Base-by-base conservation (phyloP, 2,329 filamentous ascomycete species). In the Sporothrix mexicana region DNA sequence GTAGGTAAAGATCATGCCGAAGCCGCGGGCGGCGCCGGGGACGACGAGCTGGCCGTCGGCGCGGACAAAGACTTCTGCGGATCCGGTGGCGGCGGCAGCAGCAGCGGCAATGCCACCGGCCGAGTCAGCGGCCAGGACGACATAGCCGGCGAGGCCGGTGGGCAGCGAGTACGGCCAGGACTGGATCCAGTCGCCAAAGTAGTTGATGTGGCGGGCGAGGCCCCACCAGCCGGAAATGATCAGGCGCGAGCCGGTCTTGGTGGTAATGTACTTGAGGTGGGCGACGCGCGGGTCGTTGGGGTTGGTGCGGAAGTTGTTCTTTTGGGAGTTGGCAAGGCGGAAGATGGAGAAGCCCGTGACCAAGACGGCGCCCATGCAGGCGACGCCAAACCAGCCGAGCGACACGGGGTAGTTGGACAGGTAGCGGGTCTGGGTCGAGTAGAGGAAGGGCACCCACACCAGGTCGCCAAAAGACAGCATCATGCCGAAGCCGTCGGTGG, bases 391-490 rank as follows among this genome's bases (percentile, higher is more conserved):
- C 49, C 88, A 84, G 0, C 94, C 94, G 6, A 98, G 90, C n/a
- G 91, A 86, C 15, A 94, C 84, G 0, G 95, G 95, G 81, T 97
- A 92, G 12, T 92, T 87, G 0, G 94, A 88, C 6, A 98, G 89
- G 81, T 98, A 98, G 59, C 93, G 90, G 8, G 92, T 90, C 82
- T 97, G 95, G 49, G 93, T 85, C 20, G 90, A 92, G 85, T 97
- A 98, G 73, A 93, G 86, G 80, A 97, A 97, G 0, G 95, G 95
- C 2, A 98, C 88, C 95, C 95, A 98, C 74, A 92, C 93, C 6
- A 98, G 86, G 78, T 98, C 95, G 72, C 94, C 95, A 80, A 98
- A 98, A 1, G 93, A 86, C 47, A 98, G 87, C 95, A 98, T 98
- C 84, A 94, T 94, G 70, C 95, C 95, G 77, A 98, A 97, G 6